These are phyloP conservation scores for Leptomonas seymouri DNA, from an alignment of 208 protist genomes.

Conservation along the genomic window DNA sequence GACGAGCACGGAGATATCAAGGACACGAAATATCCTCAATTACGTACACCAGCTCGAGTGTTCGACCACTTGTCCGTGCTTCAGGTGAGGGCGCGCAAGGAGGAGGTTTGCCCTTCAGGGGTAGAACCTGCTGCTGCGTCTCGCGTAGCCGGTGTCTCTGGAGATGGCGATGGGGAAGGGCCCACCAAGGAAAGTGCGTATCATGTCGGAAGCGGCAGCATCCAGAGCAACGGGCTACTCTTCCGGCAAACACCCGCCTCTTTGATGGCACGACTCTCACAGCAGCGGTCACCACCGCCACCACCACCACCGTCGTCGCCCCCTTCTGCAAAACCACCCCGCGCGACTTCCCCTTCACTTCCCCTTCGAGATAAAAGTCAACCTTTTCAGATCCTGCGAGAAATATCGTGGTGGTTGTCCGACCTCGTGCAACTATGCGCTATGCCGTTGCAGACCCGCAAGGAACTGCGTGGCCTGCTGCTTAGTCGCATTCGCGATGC, in stretches of 20 bases:
- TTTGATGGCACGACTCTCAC: background rate
- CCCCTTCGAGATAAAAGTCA: too few species aligned
- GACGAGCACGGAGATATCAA: background rate
- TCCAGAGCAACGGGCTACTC: background rate
- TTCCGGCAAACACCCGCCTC: background rate
- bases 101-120: background rate
- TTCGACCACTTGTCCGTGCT: slow-evolving; percentile 6
- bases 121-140: background rate
- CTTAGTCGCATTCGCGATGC: slow-evolving; percentile 5
- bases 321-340: too few species aligned
- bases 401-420: slow-evolving; percentile 12
- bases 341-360: background rate
- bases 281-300: background rate
- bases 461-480: slow-evolving; percentile 22
- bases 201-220: background rate
- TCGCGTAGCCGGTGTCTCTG: too few species aligned
- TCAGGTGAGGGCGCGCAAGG: slow-evolving; percentile 11
- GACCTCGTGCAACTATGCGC: slow-evolving; percentile 15
- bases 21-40: background rate
- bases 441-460: background rate
- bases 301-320: too few species aligned
- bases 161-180: too few species aligned
- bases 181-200: background rate
- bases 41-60: background rate
- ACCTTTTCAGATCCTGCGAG: slow-evolving; percentile 1